Base-by-base conservation (phyloP, 2,329 filamentous ascomycete genomes). In the Scedosporium boydii region DNA sequence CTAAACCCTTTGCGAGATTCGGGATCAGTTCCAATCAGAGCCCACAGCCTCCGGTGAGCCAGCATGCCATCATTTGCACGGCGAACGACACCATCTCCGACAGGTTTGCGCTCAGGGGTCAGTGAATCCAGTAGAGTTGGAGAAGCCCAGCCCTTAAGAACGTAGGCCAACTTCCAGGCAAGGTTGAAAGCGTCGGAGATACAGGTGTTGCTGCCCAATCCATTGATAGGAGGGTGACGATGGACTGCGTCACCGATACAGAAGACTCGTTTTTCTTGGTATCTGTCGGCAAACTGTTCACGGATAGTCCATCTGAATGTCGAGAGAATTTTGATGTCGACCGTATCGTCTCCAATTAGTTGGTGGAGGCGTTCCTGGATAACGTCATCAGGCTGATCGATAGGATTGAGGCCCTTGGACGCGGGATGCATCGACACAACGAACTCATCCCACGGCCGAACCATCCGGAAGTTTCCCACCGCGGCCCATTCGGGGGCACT, bases 381-480 rank as follows among this genome's bases (percentile, higher is more conserved):
- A 18, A 26, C 16, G 3, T 18, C 56, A 21, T 44, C 42, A 18
- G 18, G 53, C 21, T 55, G 51, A 23, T 55, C 51, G 51, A 55
- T 55, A 16, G 51, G 51, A 6, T 55, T 55, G 6, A 55, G 51
- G 12, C 51, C 51, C 9, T 55, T 55, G 51, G 18, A 27, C n/a
- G 65, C 64, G 14, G 65, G 62, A 14, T 64, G 63, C 10, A 46
- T 68, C 0, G 78, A 74, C 18, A 81, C 70, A 4, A 82, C 67
- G 62, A 79, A 86, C 69, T 85, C 77, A 65, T 79, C 68, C 82
- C 82, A 86, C 0, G 82, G 78, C 69, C 80, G 81, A 12, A 86
- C 79, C 80, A 86, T 82, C 21, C 83, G 73, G 3, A 78, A 71
- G 63, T 82, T 72, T 6, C 69, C 70, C 46, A 71, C 71, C 74